These are phyloP conservation scores for Sporothrix curviconia DNA, from an alignment of 2,329 filamentous ascomycete genomes.

Conservation along the genomic window DNA sequence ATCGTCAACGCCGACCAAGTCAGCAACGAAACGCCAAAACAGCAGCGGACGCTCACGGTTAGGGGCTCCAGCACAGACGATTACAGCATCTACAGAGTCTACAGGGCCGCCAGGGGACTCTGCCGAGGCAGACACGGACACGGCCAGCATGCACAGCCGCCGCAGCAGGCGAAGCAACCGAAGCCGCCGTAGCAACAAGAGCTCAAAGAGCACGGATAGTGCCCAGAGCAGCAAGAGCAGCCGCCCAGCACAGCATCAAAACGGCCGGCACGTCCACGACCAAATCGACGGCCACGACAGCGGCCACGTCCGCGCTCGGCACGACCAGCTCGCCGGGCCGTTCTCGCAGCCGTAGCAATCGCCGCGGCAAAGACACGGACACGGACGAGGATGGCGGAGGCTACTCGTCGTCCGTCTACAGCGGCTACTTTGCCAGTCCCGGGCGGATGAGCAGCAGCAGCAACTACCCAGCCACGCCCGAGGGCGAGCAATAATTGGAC, in stretches of 20 bases:
- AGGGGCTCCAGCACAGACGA: background rate
- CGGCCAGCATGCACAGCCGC: background rate
- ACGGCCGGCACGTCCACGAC: background rate
- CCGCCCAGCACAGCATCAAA: background rate
- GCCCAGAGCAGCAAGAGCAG: background rate
- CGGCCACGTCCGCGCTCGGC: background rate
- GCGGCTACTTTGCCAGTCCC: constrained; percentile 2
- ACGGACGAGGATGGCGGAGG: constrained; percentile 9
- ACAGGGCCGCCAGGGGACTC: background rate
- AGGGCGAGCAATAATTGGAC: background rate
- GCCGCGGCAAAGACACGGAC: background rate
- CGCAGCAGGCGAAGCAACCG: constrained; percentile 7
- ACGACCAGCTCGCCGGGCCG: background rate
- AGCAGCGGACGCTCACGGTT: background rate
- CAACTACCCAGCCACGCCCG: background rate
- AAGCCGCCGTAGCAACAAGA: background rate
- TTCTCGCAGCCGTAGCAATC: background rate
- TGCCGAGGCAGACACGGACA: background rate
- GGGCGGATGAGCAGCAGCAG: constrained; percentile 6
- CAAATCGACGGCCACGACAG: background rate
- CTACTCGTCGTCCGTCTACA: constrained; percentile 13
- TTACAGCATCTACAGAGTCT: background rate
- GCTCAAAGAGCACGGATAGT: background rate
- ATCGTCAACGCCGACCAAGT: background rate
- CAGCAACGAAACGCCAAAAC: no score